phyloP scores from a whole-genome alignment of 495 filamentous ascomycete genomes.

The Chaetomium fimeti region DNA sequence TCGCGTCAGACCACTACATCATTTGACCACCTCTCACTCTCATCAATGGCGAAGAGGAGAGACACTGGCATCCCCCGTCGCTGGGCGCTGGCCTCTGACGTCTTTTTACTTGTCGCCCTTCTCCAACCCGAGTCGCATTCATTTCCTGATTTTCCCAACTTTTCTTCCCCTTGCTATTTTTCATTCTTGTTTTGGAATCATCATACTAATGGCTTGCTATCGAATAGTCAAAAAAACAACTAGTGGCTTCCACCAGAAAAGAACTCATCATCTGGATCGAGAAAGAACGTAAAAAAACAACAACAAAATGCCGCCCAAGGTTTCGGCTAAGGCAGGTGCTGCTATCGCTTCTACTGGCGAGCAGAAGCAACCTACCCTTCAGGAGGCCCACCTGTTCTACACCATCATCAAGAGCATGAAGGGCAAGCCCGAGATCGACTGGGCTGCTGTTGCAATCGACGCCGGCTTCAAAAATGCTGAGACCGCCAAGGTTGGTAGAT shows the following conservation, averaged over 20 bases:
- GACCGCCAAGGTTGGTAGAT: conserved; percentile 28
- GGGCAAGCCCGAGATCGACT: conserved; percentile 28
- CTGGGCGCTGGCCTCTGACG: neutral
- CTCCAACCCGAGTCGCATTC: neutral
- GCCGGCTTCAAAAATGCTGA: conserved; percentile 25
- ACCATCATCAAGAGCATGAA: conserved; percentile 25
- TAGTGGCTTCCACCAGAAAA: neutral
- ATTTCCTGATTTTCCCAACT: neutral
- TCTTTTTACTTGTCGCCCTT: neutral
- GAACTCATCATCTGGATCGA: neutral
- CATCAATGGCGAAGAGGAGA: neutral
- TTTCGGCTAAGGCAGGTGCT: neutral
- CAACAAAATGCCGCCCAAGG: conserved; percentile 18
- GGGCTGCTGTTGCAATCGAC: conserved; percentile 21
- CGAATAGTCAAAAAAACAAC: neutral
- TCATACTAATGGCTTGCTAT: neutral
- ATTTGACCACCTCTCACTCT: neutral
- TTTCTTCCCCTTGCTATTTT: neutral
- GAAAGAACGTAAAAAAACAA: neutral
- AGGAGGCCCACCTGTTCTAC: conserved; percentile 26
- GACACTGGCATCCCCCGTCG: neutral
- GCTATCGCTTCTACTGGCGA: neutral
- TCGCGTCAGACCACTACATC: neutral
- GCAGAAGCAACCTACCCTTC: conserved; percentile 10
- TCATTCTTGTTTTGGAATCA: neutral